Percentiles rank a stretch among this genome's conserved stretches.
These are phyloP conservation scores for Fusarium algeriense DNA, from an alignment of 2,329 filamentous ascomycete species.

Conservation along the genomic window DNA sequence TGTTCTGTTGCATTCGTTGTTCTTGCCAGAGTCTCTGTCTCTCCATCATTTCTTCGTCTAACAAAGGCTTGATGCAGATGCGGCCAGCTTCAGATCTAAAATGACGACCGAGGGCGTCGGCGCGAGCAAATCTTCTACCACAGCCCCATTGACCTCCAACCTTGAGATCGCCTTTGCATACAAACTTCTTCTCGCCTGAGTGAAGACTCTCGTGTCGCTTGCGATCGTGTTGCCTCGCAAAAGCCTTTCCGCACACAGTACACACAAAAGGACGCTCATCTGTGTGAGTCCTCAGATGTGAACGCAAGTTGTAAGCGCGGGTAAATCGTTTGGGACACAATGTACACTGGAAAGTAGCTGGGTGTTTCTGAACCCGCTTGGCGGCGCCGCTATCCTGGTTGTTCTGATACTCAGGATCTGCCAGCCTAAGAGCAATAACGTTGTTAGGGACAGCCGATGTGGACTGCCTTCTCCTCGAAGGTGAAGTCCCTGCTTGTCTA, in stretches of 20 bases:
- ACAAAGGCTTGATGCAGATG: conserved; percentile 95
- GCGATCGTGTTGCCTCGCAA: conserved; percentile 95
- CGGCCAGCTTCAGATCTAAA: conserved; percentile 96
- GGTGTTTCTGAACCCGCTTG: conserved; percentile 96
- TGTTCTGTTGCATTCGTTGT: conserved; percentile 75
- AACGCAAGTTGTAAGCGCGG: conserved; percentile 94
- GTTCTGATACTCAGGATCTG: conserved; percentile 85
- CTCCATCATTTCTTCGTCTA: conserved; percentile 92
- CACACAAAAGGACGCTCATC: conserved; percentile 98
- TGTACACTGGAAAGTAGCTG: conserved; percentile 94
- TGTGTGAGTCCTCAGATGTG: conserved; percentile 94
- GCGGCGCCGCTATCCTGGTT: conserved; percentile 70
- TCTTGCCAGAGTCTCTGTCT: conserved; percentile 81
- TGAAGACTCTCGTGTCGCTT: conserved; percentile 97
- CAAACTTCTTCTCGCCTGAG: conserved; percentile 98
- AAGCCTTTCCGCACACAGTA: conserved; percentile 96
- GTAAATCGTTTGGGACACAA: conserved; percentile 97
- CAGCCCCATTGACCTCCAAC: conserved; percentile 90
- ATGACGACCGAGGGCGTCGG: conserved; percentile 92
- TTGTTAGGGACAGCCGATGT: conserved; percentile 73
- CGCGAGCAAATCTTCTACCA: conserved; percentile 90
- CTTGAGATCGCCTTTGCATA: conserved; percentile 92
- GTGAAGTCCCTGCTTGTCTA: conserved; percentile 58
- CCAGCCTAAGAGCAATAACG: conserved; percentile 86
- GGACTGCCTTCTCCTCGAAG: conserved; percentile 65